Base-by-base conservation (phyloP, 2,329 filamentous ascomycete genomes). In the Diaporthe capsici region DNA sequence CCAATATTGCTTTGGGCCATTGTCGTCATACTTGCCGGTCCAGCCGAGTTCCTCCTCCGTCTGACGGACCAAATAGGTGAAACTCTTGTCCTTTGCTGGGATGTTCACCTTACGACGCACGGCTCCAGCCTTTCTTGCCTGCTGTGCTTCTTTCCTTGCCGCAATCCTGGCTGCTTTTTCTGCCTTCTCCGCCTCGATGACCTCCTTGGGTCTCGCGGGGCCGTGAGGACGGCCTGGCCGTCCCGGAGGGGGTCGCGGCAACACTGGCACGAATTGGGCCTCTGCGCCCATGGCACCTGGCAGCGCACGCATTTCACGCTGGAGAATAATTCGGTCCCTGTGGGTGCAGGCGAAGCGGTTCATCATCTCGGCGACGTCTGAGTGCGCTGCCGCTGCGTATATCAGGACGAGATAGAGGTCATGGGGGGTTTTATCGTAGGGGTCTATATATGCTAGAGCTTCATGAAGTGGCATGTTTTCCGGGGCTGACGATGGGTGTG, bases 341-440 rank as follows among this genome's bases (percentile, higher is more conserved):
- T 60, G 58, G 10, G n/a, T 3, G 47, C 71, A 53, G 25, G 74
- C 74, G 55, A 73, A 73, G 9, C 44, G 71, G 71, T 75, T 55
- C 37, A 75, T 37, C 74, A 75, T 73, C 51, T 70, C 31, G 31
- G 60, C 74, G 34, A 75, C 74, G 61, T 73, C 74, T 20, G 71
- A 51, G 53, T 73, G 74, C 22, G 74, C 74, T 7, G 71, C 74
- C 12, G 70, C 74, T 28, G 74, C 55, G 25, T 70, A 75, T 3
- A 57, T 65, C 39, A 73, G 61, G 60, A 73, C 72, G 20, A 39
- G 42, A 20, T 76, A 76, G 3, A 73, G 61, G 34, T 73, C 71
- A 28, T 76, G 71, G 25, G 74, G 71, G 7, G 55, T 74, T 12
- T 63, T 47, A 28, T 67, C n/a, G 17, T 49, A 12, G 17, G 74